Evolutionary conservation across 2,329 filamentous ascomycete genomes (phyloP).

Genomic region (Alternaria sp.): DNA sequence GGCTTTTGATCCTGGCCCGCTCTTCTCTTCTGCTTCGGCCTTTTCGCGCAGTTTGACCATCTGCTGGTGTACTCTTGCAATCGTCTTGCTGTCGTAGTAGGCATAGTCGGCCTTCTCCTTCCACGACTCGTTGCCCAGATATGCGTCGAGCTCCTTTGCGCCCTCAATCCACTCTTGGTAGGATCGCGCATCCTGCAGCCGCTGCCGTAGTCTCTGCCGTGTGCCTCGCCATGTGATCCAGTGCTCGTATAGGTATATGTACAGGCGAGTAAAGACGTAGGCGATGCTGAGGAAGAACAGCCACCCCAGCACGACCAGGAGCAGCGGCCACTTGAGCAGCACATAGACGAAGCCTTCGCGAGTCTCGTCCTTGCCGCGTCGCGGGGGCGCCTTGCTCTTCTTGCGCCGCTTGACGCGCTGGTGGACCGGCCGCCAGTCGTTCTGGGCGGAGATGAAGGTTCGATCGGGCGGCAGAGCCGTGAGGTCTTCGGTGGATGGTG

Average conservation of each 20-base stretch:
- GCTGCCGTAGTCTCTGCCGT: constrained; percentile 72
- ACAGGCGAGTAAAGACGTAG: constrained; percentile 83
- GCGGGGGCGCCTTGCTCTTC: constrained; percentile 48
- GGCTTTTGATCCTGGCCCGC: constrained; percentile 34
- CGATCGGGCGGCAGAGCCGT: constrained; percentile 52
- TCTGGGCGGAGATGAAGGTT: constrained; percentile 83
- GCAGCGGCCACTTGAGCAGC: constrained; percentile 88
- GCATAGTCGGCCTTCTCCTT: constrained; percentile 74
- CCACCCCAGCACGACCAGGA: constrained; percentile 82
- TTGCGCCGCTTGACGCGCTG: constrained; percentile 65
- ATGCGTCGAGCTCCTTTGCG: constrained; percentile 78
- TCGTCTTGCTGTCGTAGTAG: constrained; percentile 88
- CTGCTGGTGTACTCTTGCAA: constrained; percentile 78
- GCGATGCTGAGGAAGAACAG: constrained; percentile 73
- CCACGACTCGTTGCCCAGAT: constrained; percentile 82
- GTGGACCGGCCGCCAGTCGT: constrained; percentile 93
- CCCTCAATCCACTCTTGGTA: constrained; percentile 85
- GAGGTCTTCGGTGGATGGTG: constrained; percentile 67
- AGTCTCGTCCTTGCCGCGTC: constrained; percentile 79
- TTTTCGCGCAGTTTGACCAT: constrained; percentile 67
- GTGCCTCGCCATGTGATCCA: constrained; percentile 87
- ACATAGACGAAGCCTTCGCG: constrained; percentile 91
- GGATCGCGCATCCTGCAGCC: constrained; percentile 72
- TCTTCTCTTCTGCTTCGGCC: constrained; percentile 63
- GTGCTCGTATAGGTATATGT: constrained; percentile 93